Evolutionary conservation across 1,139 yeast species (phyloP), one percentile per base, ranked within the genome.

Genomic region (Pichia sp.): DNA sequence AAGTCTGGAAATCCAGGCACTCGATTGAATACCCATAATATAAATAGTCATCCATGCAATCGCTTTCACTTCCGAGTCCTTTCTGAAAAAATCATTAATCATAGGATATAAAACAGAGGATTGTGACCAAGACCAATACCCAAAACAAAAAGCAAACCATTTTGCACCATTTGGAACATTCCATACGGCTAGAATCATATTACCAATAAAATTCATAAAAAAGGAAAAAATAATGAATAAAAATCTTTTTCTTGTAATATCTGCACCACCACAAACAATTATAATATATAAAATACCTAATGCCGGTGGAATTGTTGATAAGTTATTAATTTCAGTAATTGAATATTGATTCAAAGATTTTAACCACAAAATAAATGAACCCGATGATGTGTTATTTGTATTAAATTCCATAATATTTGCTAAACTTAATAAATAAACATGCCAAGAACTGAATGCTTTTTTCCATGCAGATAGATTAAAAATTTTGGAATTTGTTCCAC

Each of bases 351-450:
- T 55, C 31, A 71, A 61, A 16, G 78, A 71, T 54, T 73, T 68
- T 43, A 76, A 63, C 80, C 81, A 76, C 41, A 76, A 62, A 20
- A 75, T 65, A 58, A 77, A 80, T 22, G 70, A 65, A 39, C 87
- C 82, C 6, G 74, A 66, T 3, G 71, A 57, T 20, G 73, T 71
- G 53, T 70, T 75, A 48, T 65, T 68, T 39, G 65, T 58, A 48
- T 67, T 65, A 55, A 71, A 58, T 67, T 71, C 60, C 68, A 70
- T 44, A 64, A 63, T 52, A 63, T 67, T 73, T 69, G 70, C 49
- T 35, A 68, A 55, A 6, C 67, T 52, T 45, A 74, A 61, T 6
- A 74, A 63, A 48, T 71, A 78, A 45, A 78, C 65, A 53, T 76
- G 76, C 81, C 82, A 77, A 29, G 73, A 64, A n/a, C 70, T 59